Evolutionary conservation across 495 filamentous ascomycete genomes (phyloP), one percentile per base, ranked within the genome.

Genomic region (Aspergillus saccharolyticus): DNA sequence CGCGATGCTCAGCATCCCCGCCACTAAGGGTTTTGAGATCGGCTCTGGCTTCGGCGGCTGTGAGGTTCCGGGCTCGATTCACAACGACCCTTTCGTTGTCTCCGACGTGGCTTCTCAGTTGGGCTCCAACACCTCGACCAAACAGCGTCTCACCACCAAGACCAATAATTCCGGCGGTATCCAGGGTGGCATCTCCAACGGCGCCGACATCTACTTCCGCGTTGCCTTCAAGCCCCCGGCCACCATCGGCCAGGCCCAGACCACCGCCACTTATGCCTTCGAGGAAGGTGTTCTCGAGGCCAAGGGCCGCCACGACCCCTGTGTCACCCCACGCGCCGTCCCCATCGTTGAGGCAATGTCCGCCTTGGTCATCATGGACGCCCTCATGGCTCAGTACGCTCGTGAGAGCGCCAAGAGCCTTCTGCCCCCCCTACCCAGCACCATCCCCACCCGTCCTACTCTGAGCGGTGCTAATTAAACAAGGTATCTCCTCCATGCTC

Each of bases 331-430:
- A 16, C 81, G 94, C 45, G 94, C 94, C 14, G 87, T 98, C 39
- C 93, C 93, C 24, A 97, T 98, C 53, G 92, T 98, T 6, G 94
- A 98, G 77, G 85, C 91, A 42, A 98, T 98, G 94, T 89, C 93
- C 9, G 84, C 91, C 14, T 73, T 97, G 55, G 89, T 93, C 10
- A 73, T 98, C 25, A 93, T 96, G 79, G 94, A 98, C 75, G 86
- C 90, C n/a, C 72, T 96, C 55, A 76, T 96, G 76, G 86, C 89
- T 51, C 93, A 98, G 79, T 86, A 88, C 70, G 85, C 88, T 16
- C 77, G 92, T 19, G 75, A 79, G 60, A 69, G 67, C 53, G 70
- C 75, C 16, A 76, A 69, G 68, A 73, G 66, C 59, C 54, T 70
- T 47, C 74, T 78, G 16, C 77, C 75, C 1, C 71, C 66, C 6